A percentile compares a stretch with the other conserved stretches of the same genome.
phyloP scores from a whole-genome alignment of 2,329 filamentous ascomycete genomes.

The Teratosphaeria gauchensis region DNA sequence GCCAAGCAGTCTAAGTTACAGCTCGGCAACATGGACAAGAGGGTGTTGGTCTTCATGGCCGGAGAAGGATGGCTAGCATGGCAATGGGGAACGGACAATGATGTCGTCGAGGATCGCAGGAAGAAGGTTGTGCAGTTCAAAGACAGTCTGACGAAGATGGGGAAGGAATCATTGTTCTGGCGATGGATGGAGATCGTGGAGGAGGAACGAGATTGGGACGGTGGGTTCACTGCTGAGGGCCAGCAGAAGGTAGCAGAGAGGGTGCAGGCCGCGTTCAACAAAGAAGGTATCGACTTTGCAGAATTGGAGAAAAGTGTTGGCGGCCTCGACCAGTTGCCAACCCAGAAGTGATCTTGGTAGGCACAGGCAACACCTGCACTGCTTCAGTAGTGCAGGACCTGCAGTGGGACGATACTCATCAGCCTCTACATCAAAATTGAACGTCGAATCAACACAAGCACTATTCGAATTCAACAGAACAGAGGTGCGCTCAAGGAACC shows the following conservation, averaged over 20 bases:
- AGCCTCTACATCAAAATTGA: background rate
- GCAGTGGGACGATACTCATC: too few relatives aligned
- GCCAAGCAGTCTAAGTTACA: constrained; percentile 51
- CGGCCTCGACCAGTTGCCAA: constrained; percentile 45
- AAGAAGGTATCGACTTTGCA: constrained; percentile 73
- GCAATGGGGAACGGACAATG: constrained; percentile 31
- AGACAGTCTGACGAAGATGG: constrained; percentile 62
- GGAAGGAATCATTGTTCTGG: constrained; percentile 84
- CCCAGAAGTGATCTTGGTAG: background rate
- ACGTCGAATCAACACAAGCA: background rate
- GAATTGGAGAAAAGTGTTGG: constrained; percentile 64
- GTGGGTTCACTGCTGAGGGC: constrained; percentile 65
- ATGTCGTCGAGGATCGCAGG: constrained; percentile 51
- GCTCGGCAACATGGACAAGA: constrained; percentile 59
- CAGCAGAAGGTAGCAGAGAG: constrained; percentile 64
- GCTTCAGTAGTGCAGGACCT: background rate
- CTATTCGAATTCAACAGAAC: background rate
- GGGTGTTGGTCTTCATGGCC: constrained; percentile 59
- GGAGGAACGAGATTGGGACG: constrained; percentile 69
- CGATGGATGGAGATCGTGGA: constrained; percentile 89
- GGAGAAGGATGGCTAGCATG: constrained; percentile 56
- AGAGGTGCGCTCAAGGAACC: background rate
- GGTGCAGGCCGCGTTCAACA: constrained; percentile 65
- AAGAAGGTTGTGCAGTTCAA: constrained; percentile 74
- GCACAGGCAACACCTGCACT: too few relatives aligned